Evolutionary conservation across 176 grass and related monocot species (phyloP), one percentile per base, ranked within the genome.

Genomic region (Luzula sylvatica): DNA sequence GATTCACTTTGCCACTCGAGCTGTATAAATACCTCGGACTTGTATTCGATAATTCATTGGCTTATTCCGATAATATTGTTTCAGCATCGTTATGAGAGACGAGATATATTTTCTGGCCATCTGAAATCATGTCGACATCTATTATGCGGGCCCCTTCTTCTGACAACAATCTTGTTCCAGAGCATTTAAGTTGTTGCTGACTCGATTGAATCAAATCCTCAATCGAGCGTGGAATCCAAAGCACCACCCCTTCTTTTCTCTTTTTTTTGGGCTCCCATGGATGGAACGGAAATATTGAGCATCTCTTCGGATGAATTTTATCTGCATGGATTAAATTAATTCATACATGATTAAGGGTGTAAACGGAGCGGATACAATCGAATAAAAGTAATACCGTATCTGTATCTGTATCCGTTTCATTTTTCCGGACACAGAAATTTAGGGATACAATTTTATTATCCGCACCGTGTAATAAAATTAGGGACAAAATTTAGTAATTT

Each of bases 251-350:
- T 23, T 96, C 92, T 30, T 40, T 79, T 15, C 74, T 68, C 23
- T 38, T 60, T 20, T 64, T 74, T 9, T 22, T 61, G 13, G 13
- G 18, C 8, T 56, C 56, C 78, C 93, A 92, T 5, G 86, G 86
- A 53, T 92, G 82, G 69, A 68, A 52, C 8, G 93, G 86, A 41
- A 98, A 87, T 56, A 98, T 75, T 0, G 86, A 72, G 63, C 93
- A 98, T 15, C 64, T 61, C n/a, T 72, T 54, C 11, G 68, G 68
- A 50, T 92, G 82, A 26, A 62, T 75, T 72, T 78, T 87, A 25
- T 98, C 86, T 84, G 68, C 13, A 24, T n/a, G 29, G n/a, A n/a
- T n/a, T n/a, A n/a, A n/a, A n/a, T n/a, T n/a, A n/a, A n/a, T n/a
- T n/a, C n/a, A n/a, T n/a, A n/a, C n/a, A n/a, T n/a, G n/a, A n/a